Conservation (phyloP, 2,329 filamentous ascomycete species). For the Myotisia sp. region DNA sequence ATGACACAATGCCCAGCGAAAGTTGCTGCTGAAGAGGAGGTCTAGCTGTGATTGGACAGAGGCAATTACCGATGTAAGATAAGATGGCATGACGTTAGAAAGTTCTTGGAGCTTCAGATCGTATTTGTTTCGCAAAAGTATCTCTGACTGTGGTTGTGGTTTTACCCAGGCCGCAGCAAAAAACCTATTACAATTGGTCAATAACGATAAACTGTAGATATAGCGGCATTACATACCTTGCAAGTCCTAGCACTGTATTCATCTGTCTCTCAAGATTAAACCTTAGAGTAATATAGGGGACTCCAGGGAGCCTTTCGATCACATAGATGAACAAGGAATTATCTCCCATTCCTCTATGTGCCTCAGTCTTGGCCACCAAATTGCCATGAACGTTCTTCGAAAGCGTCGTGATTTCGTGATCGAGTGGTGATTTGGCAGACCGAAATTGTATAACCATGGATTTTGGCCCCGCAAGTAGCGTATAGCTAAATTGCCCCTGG, state of each 20-base stretch:
- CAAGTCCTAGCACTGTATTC: conserved; percentile 4
- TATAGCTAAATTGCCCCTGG: conserved; percentile 9
- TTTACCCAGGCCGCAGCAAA: conserved; percentile 2
- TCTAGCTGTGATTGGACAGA: not conserved
- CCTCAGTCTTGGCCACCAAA: conserved; percentile 5
- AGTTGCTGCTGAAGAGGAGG: conserved; percentile 1
- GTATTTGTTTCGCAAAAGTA: not conserved
- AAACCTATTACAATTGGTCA: conserved; percentile 1
- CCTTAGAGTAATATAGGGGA: conserved; percentile 5
- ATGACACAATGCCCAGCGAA: conserved; percentile 3
- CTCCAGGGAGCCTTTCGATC: conserved; percentile 7
- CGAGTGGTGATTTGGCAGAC: conserved; percentile 5
- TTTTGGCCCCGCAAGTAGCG: not conserved
- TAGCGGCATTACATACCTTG: conserved; percentile 2
- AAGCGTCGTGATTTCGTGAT: conserved; percentile 1
- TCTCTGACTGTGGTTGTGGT: conserved; percentile 3
- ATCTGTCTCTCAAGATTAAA: conserved; percentile 2
- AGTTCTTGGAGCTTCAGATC: conserved; percentile 3
- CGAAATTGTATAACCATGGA: conserved; percentile 7
- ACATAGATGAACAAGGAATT: conserved; percentile 4
- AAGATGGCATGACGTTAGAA: conserved; percentile 1
- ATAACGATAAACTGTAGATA: not conserved
- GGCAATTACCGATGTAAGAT: conserved; percentile 1
- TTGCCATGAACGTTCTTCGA: conserved; percentile 6
- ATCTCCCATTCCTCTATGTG: conserved; percentile 4